These are phyloP conservation scores for Trichoderma asperelloides DNA, from an alignment of 495 filamentous ascomycete species.

Conservation along the genomic window DNA sequence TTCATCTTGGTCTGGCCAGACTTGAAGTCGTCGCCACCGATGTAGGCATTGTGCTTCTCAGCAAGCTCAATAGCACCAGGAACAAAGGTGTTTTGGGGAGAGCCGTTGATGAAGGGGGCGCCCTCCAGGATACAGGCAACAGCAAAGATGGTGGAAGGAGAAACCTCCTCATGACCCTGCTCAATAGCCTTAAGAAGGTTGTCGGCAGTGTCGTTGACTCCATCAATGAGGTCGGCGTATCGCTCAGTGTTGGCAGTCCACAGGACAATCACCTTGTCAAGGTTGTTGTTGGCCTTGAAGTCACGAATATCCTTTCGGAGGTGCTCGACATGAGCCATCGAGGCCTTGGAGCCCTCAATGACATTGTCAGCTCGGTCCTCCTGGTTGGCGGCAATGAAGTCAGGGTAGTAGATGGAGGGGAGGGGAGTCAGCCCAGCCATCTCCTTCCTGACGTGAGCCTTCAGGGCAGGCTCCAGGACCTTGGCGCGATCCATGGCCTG, in stretches of 20 bases:
- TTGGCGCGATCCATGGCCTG: slow-evolving; percentile 91
- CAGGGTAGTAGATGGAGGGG: slow-evolving; percentile 95
- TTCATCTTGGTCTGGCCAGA: slow-evolving; percentile 99
- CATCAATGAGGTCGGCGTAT: slow-evolving; percentile 76
- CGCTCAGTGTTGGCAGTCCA: slow-evolving; percentile 99
- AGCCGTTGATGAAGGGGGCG: slow-evolving; percentile 97
- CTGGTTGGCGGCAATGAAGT: slow-evolving; percentile 99
- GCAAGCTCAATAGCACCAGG: slow-evolving; percentile 85
- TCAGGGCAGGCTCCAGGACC: slow-evolving; percentile 88
- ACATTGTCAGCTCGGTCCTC: slow-evolving; percentile 93
- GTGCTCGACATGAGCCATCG: slow-evolving; percentile 78
- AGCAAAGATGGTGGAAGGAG: slow-evolving; percentile 92
- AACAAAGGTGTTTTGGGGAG: slow-evolving; percentile 97
- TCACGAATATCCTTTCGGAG: slow-evolving; percentile 92
- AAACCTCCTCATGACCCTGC: slow-evolving; percentile 74
- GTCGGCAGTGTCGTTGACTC: slow-evolving; percentile 93
- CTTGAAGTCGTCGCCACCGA: slow-evolving; percentile 99
- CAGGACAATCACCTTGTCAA: slow-evolving; percentile 95
- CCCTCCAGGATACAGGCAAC: slow-evolving; percentile 87
- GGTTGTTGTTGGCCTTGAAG: slow-evolving; percentile 76
- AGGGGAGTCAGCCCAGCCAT: slow-evolving; percentile 85
- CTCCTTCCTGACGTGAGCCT: slow-evolving; percentile 81
- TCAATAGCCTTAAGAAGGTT: slow-evolving; percentile 86
- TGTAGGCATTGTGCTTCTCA: slow-evolving; percentile 80
- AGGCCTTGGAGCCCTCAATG: slow-evolving; percentile 74